These are phyloP conservation scores for Ananas comosus DNA, from an alignment of 176 grass and related monocot species.

Conservation along the genomic window DNA sequence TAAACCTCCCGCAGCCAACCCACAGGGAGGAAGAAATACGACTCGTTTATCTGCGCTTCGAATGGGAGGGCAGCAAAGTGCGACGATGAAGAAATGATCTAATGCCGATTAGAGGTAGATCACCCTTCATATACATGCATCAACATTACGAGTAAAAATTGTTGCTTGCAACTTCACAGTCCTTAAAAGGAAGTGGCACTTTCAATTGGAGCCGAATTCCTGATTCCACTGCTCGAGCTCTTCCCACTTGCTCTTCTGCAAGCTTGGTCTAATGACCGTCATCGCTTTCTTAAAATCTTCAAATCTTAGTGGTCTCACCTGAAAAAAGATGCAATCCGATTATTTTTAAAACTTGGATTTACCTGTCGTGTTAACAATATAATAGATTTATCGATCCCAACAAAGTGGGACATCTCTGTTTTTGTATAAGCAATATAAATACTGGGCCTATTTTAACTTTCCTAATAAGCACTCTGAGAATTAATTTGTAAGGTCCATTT, in stretches of 20 bases:
- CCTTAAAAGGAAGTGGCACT: background rate
- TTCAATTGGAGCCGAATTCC: slow-evolving; percentile 75
- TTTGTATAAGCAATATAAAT: too few species aligned
- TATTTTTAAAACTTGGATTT: background rate
- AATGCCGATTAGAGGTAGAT: too few species aligned
- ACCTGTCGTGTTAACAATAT: background rate
- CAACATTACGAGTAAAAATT: background rate
- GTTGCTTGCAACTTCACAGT: background rate
- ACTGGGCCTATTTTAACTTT: too few species aligned
- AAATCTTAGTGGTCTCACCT: slow-evolving; percentile 65
- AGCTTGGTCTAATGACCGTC: slow-evolving; percentile 64
- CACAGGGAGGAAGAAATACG: too few species aligned
- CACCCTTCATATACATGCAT: background rate
- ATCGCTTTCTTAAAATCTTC: slow-evolving; percentile 73
- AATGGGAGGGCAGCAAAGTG: too few species aligned
- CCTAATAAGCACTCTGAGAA: too few species aligned
- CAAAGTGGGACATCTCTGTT: background rate
- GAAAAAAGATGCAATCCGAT: background rate
- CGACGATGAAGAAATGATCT: too few species aligned
- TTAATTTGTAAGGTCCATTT: too few species aligned
- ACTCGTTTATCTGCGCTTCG: too few species aligned
- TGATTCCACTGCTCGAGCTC: slow-evolving; percentile 85
- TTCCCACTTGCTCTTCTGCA: slow-evolving; percentile 89
- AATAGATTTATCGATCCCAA: background rate
- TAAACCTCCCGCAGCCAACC: too few species aligned